Evolutionary conservation across 225 moss, liverwort and hornwort genomes (phyloP), one percentile per base, ranked within the genome.

Genomic region (Lunularia cruciata): DNA sequence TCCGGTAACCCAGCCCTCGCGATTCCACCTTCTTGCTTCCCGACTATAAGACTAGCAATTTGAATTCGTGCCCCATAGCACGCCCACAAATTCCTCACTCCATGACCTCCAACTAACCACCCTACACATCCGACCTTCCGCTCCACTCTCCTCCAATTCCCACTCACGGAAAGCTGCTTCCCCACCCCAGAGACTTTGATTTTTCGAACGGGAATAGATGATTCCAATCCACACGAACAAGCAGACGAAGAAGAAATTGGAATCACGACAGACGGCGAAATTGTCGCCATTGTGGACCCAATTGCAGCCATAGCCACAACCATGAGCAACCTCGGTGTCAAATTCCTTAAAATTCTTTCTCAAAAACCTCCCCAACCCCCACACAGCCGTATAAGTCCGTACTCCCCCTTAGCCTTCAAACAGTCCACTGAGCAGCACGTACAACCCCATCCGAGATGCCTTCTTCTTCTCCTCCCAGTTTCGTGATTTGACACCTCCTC

Each of bases 281-380:
- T 16, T 64, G 45, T 64, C 46, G 45, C 45, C 63, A 64, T 46
- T 47, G 63, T 31, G 45, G 27, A 30, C 11, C 46, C 30, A 14
- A 64, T 39, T 7, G 27, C 46, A 64, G 63, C 63, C 63, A 64
- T 64, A 31, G 45, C 63, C 46, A 46, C 46, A 64, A 64, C 63
- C 26, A 28, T 25, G 20, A 1, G 43, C 27, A 45, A 42, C 28
- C 43, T 6, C 25, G 33, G 8, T 20, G 26, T 45, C 2, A 14
- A 28, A 27, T 13, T 20, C 0, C 23, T 35, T 38, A 12, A 12
- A 62, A 42, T 62, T 11, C 6, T n/a, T 46, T 45, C 63, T 64
- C 45, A 18, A 45, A n/a, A 46, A 64, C 63, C 63, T 45, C 26
- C 30, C 46, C 6, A 18, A 30, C 45, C 27, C 45, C 31, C 45